Evolutionary conservation across 257 asterid species (phyloP).

Genomic region (Ilex aquifolium): DNA sequence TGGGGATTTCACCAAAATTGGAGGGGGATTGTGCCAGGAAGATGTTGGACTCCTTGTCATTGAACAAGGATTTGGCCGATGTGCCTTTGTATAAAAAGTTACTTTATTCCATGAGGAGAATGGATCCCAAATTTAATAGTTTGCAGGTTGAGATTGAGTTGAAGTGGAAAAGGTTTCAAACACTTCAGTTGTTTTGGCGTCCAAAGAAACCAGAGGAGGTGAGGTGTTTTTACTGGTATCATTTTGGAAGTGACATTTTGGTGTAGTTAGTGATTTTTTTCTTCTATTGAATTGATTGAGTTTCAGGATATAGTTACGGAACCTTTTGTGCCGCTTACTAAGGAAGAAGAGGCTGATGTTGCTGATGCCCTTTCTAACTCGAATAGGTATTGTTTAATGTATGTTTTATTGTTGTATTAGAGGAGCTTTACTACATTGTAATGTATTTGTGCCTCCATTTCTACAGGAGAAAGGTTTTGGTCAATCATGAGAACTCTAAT

Average conservation of each 20-base stretch:
- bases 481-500: slow-evolving; percentile 53
- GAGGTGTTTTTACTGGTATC: slow-evolving; percentile 22
- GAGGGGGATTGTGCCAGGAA: slow-evolving; percentile 26
- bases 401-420: neutral
- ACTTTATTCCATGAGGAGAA: slow-evolving; percentile 15
- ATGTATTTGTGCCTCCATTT: slow-evolving; percentile 18
- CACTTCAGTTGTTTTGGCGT: slow-evolving; percentile 23
- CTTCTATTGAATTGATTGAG: slow-evolving; percentile 6
- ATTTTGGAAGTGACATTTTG: slow-evolving; percentile 1
- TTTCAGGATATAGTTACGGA: slow-evolving; percentile 49
- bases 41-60: slow-evolving; percentile 19
- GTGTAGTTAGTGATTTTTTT: neutral
- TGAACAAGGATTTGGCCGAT: slow-evolving; percentile 19
- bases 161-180: slow-evolving; percentile 14
- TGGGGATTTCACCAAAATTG: slow-evolving; percentile 31
- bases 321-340: slow-evolving; percentile 62
- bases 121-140: slow-evolving; percentile 20
- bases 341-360: slow-evolving; percentile 50
- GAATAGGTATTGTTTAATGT: slow-evolving; percentile 34
- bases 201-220: slow-evolving; percentile 32
- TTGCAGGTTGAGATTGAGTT: slow-evolving; percentile 31
- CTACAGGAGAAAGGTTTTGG: slow-evolving; percentile 58
- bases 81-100: slow-evolving; percentile 28
- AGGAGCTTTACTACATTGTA: slow-evolving; percentile 1
- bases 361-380: slow-evolving; percentile 33